phyloP scores from a whole-genome alignment of 2,329 filamentous ascomycete genomes.

The Hypoxylon rubiginosum region DNA sequence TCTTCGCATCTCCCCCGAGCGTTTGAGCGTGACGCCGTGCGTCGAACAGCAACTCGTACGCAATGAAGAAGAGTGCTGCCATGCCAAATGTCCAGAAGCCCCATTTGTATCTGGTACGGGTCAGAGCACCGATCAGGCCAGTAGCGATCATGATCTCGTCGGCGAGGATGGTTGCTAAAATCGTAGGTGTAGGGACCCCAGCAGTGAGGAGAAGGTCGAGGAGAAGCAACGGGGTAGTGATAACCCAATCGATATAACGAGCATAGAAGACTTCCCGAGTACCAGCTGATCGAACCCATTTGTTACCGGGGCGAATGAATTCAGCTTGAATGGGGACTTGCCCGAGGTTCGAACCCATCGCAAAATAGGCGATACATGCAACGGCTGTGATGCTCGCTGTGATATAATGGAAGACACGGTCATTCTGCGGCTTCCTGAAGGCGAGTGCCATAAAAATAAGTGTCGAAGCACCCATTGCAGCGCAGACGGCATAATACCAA shows the following conservation, averaged over 20 bases:
- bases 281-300: conserved; percentile 60
- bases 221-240: conserved; percentile 75
- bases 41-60: conserved; percentile 69
- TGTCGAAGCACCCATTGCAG: conserved; percentile 69
- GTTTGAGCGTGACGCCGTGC: conserved; percentile 67
- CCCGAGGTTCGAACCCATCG: conserved; percentile 76
- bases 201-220: conserved; percentile 73
- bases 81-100: conserved; percentile 73
- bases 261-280: conserved; percentile 76
- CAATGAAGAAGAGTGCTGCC: conserved; percentile 69
- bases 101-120: conserved; percentile 75
- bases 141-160: conserved; percentile 77
- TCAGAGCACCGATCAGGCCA: conserved; percentile 75
- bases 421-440: conserved; percentile 65
- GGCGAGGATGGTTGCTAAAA: conserved; percentile 72
- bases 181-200: conserved; percentile 74
- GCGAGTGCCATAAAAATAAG: conserved; percentile 66
- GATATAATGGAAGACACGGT: conserved; percentile 75
- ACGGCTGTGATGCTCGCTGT: conserved; percentile 70
- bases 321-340: conserved; percentile 74
- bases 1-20: conserved; percentile 67
- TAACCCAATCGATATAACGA: conserved; percentile 73
- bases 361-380: conserved; percentile 73
- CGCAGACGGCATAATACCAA: conserved; percentile 73
- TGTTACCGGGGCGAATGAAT: conserved; percentile 59